Base-by-base conservation (phyloP, 495 filamentous ascomycete species). In the Tuber umbilicatum region DNA sequence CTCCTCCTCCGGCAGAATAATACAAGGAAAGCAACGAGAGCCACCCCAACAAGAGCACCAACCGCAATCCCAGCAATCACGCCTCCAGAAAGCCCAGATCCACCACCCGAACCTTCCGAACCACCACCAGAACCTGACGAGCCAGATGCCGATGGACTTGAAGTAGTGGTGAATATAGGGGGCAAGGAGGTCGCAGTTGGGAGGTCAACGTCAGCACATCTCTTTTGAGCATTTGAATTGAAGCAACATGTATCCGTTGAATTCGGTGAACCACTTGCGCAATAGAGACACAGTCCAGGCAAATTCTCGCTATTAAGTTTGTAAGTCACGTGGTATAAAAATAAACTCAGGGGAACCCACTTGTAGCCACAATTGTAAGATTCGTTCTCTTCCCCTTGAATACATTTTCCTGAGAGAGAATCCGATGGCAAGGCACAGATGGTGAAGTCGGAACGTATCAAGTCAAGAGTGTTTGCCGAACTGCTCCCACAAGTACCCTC, bases 181-280 rank as follows among this genome's bases (percentile, higher is more conserved):
- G 92, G 89, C 74, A 90, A 87, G 9, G 91, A 87, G 12, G 90
- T 91, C 41, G 91, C 89, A 2, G 87, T 87, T 16, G 95, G 96
- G 42, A 99, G 85, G 40, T 88, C 84, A 42, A 99, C 91, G 45
- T 87, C 87, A 42, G 85, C 83, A 80, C 96, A 99, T 73, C 90
- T 88, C 41, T 79, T 83, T 68, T 91, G 86, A 37, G 91, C 89
- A 77, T 93, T 87, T n/a, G 94, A 89, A 78, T 89, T 92, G 73
- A 91, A 89, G 81, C 96, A 99, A 85, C 96, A 99, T 0, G 94
- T 95, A 83, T 99, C 96, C 70, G 93, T 98, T 23, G 93, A 90
- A 84, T 97, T 97, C 55, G 90, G 88, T 40, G 94, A 93, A 79
- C 91, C 94, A 19, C 89, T 85, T 40, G 87, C 87, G 83, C 96